Evolutionary conservation across 768 basidiomycete genomes (phyloP).

Genomic region (Rhizopogon vinicolor): DNA sequence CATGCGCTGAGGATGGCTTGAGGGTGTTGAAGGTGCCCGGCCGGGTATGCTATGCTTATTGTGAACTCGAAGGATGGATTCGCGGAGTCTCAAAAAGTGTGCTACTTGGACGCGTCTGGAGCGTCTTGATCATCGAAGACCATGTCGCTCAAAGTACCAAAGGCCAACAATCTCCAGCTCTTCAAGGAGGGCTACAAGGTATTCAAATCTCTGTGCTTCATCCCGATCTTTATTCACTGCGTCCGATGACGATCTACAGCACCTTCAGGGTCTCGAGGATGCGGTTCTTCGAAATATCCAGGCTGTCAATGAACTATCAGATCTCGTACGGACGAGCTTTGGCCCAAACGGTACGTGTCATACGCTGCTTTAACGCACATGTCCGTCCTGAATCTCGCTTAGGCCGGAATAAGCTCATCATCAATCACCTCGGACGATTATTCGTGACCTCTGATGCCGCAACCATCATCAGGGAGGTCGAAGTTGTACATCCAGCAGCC

Average conservation of each 20-base stretch:
- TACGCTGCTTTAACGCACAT: not conserved
- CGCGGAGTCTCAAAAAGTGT: conserved; percentile 12
- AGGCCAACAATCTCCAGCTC: conserved; percentile 80
- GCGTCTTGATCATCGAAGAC: conserved; percentile 12
- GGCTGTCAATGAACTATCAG: conserved; percentile 91
- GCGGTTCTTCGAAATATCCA: conserved; percentile 96
- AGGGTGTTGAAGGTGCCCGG: not conserved
- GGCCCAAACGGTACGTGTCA: conserved; percentile 81
- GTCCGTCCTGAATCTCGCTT: conserved; percentile 4
- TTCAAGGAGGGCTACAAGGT: conserved; percentile 99
- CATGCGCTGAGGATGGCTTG: not conserved
- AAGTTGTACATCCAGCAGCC: conserved; percentile 97
- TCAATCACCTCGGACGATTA: conserved; percentile 92
- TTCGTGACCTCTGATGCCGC: conserved; percentile 99
- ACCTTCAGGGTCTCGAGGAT: conserved; percentile 89
- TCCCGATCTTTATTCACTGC: conserved; percentile 4
- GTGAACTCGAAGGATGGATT: not conserved
- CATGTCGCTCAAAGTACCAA: conserved; percentile 95
- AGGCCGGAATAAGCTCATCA: conserved; percentile 97
- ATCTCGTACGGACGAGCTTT: conserved; percentile 94
- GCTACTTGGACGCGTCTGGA: conserved; percentile 8
- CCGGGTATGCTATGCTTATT: too few species aligned
- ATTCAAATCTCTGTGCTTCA: not conserved
- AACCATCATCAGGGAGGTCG: conserved; percentile 96
- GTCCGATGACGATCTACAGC: conserved; percentile 33